Evolutionary conservation across 2,329 filamentous ascomycete genomes (phyloP).

Genomic region (Ascochyta viciae-villosae): DNA sequence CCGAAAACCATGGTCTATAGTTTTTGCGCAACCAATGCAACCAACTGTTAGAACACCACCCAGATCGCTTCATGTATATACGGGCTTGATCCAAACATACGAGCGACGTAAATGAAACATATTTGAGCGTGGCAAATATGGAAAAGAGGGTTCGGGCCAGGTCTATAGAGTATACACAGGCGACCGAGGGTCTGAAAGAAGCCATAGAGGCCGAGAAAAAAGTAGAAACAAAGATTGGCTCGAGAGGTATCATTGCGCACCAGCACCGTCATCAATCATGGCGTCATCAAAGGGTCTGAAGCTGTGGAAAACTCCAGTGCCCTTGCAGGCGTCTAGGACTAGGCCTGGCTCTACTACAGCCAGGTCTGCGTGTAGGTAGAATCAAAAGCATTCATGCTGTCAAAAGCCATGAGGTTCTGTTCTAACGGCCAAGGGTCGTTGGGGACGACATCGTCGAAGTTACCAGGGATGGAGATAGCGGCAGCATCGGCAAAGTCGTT

Average conservation of each 20-base stretch:
- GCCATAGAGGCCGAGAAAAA: conserved; percentile 26
- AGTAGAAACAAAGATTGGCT: conserved; percentile 31
- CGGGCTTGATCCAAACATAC: conserved; percentile 11
- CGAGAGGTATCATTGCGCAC: conserved; percentile 33
- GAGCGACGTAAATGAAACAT: conserved; percentile 18
- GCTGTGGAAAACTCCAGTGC: conserved; percentile 16
- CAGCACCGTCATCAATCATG: conserved; percentile 50
- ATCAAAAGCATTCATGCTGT: conserved; percentile 35
- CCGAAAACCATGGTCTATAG: conserved; percentile 17
- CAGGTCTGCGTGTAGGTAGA: conserved; percentile 38
- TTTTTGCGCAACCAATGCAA: conserved; percentile 19
- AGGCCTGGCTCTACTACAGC: conserved; percentile 37
- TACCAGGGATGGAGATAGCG: conserved; percentile 44
- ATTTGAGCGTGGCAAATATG: conserved; percentile 14
- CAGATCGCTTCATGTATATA: conserved; percentile 13
- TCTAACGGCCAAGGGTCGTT: conserved; percentile 44
- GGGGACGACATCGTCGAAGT: conserved; percentile 36
- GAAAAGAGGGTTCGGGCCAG: conserved; percentile 28
- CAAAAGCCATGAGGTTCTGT: conserved; percentile 35
- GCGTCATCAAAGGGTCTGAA: conserved; percentile 37
- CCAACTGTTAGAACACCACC: conserved; percentile 15
- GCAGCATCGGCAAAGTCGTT: conserved; percentile 36
- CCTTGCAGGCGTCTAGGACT: conserved; percentile 42
- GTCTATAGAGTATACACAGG: conserved; percentile 46
- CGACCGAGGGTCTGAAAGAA: conserved; percentile 39